Percentiles rank a stretch among this genome's conserved stretches.
phyloP scores from a whole-genome alignment of 31 red algal genomes.

The Endocladia muricata region DNA sequence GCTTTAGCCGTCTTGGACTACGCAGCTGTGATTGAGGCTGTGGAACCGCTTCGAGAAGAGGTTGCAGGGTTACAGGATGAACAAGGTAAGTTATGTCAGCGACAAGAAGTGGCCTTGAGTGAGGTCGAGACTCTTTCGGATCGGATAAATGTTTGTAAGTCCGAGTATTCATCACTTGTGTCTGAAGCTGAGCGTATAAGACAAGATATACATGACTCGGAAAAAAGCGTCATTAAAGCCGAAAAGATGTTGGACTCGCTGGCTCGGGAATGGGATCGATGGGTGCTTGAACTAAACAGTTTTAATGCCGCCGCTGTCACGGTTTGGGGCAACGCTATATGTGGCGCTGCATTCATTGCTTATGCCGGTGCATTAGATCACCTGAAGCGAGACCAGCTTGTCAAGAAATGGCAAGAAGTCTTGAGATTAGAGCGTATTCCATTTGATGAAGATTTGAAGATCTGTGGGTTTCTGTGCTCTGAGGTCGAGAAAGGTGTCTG shows the following conservation, averaged over 20 bases:
- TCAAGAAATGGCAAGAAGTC: slow-evolving; percentile 45
- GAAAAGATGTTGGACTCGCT: slow-evolving; percentile 80
- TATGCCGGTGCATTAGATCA: slow-evolving; percentile 77
- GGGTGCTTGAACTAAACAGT: slow-evolving; percentile 52
- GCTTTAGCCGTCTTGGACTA: slow-evolving; percentile 69
- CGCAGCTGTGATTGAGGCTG: slow-evolving; percentile 47
- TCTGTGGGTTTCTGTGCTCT: slow-evolving; percentile 57
- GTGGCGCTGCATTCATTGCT: slow-evolving; percentile 70
- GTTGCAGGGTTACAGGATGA: slow-evolving; percentile 60
- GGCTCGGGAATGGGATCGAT: slow-evolving; percentile 69
- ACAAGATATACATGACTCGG: slow-evolving; percentile 66
- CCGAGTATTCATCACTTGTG: slow-evolving; percentile 63
- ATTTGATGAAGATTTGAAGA: slow-evolving; percentile 35
- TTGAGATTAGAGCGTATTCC: slow-evolving; percentile 34
- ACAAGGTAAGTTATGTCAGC: slow-evolving; percentile 41
- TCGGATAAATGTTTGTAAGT: slow-evolving; percentile 58
- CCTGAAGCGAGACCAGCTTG: slow-evolving; percentile 14
- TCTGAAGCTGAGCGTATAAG: slow-evolving; percentile 66
- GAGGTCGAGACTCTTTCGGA: slow-evolving; percentile 31
- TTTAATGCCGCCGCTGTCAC: slow-evolving; percentile 59
- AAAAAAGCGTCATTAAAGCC: slow-evolving; percentile 41
- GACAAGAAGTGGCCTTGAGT: slow-evolving; percentile 53
- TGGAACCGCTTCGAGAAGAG: slow-evolving; percentile 68
- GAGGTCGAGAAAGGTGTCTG: slow-evolving; percentile 55
- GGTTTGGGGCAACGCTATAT: slow-evolving; percentile 71